phyloP scores from a whole-genome alignment of 257 asterid species.

The Ehretia macrophylla region DNA sequence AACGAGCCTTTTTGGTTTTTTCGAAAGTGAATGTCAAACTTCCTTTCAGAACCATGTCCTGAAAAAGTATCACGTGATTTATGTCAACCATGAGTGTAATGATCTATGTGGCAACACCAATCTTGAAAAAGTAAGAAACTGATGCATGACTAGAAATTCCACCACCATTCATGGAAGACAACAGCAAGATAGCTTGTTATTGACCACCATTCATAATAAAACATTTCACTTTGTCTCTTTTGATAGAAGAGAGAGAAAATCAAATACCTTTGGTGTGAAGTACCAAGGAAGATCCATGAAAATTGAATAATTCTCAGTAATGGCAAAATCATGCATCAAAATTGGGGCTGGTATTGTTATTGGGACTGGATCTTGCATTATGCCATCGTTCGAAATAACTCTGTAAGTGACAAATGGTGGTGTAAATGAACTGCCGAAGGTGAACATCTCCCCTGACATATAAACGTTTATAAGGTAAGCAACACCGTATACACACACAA shows the following conservation, averaged over 20 bases:
- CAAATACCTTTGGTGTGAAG: conserved; percentile 84
- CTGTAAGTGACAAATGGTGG: conserved; percentile 83
- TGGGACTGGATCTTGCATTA: conserved; percentile 86
- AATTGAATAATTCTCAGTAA: conserved; percentile 87
- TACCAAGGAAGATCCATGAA: conserved; percentile 87
- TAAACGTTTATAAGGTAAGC: no score
- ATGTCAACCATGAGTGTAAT: not conserved
- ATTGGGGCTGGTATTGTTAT: conserved; percentile 72
- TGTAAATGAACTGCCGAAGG: conserved; percentile 70
- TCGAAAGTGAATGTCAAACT: conserved; percentile 69
- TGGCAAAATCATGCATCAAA: conserved; percentile 98
- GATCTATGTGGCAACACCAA: no score
- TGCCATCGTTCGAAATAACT: conserved; percentile 85
- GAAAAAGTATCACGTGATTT: conserved; percentile 16
- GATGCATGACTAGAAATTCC: no score
- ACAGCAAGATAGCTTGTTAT: no score
- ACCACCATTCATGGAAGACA: no score
- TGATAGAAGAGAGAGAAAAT: no score
- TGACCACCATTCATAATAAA: no score
- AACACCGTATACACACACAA: no score
- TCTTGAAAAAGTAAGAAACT: no score
- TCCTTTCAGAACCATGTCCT: conserved; percentile 99
- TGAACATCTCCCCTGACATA: conserved; percentile 86
- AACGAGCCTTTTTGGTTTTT: conserved; percentile 75
- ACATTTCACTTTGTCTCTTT: no score